phyloP scores from a whole-genome alignment of 2,329 filamentous ascomycete genomes.

The Colletotrichum gigasporum region DNA sequence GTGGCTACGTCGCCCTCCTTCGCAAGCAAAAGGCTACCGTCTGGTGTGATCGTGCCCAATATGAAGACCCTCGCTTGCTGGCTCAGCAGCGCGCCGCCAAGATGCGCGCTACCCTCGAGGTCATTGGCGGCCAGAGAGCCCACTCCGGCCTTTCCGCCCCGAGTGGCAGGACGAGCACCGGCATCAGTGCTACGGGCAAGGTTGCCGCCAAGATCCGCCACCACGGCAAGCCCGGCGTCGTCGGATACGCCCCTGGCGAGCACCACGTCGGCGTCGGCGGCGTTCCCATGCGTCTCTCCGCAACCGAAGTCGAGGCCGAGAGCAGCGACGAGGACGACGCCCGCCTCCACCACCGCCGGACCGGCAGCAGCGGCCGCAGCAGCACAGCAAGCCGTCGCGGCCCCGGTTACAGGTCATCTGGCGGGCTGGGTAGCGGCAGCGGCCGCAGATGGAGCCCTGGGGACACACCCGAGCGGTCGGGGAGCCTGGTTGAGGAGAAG shows the following conservation, averaged over 20 bases:
- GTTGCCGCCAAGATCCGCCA: constrained; percentile 90
- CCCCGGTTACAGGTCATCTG: constrained; percentile 61
- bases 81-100: constrained; percentile 90
- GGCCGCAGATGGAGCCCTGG: constrained; percentile 60
- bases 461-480: constrained; percentile 64
- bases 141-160: constrained; percentile 55
- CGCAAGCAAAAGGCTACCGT: constrained; percentile 97
- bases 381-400: constrained; percentile 62
- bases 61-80: constrained; percentile 85
- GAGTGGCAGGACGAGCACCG: constrained; percentile 68
- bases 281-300: constrained; percentile 90
- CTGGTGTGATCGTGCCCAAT: constrained; percentile 95
- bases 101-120: constrained; percentile 84
- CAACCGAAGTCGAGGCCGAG: constrained; percentile 93
- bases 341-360: constrained; percentile 72
- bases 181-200: constrained; percentile 68
- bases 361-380: constrained; percentile 79
- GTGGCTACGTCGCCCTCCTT: constrained; percentile 94
- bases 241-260: constrained; percentile 79
- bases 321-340: constrained; percentile 80
- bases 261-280: constrained; percentile 81
- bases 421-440: constrained; percentile 51
- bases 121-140: constrained; percentile 68
- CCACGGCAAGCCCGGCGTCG: constrained; percentile 81
- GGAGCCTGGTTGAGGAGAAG: constrained; percentile 59